phyloP scores from a whole-genome alignment of 23 red algal species.

The Cyanidiococcus yangmingshanensis region DNA sequence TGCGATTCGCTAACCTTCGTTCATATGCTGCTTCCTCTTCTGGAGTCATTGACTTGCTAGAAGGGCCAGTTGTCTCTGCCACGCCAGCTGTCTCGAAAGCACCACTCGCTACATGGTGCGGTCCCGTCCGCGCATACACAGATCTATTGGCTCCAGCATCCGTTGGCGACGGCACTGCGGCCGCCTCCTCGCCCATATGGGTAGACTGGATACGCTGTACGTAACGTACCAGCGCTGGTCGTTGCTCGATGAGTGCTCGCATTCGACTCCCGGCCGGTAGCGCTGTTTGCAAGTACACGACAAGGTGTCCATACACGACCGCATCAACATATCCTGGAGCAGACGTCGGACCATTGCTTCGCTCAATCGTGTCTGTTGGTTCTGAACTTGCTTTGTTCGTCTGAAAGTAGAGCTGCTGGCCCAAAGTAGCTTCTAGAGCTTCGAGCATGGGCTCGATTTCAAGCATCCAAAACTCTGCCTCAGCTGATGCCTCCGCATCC shows the following conservation, averaged over 20 bases:
- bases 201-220: neutral
- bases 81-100: neutral
- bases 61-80: neutral
- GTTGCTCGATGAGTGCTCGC: neutral
- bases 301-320: neutral
- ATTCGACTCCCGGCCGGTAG: neutral
- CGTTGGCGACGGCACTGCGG: neutral
- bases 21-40: neutral
- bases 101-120: neutral
- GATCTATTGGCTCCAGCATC: neutral
- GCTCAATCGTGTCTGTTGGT: neutral
- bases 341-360: neutral
- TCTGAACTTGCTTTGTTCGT: neutral
- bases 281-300: neutral
- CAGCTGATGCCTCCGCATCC: neutral
- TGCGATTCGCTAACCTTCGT: neutral
- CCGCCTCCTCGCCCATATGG: neutral
- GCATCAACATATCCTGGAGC: constrained; percentile 6
- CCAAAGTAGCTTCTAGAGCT: neutral
- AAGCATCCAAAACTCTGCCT: neutral
- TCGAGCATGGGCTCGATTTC: constrained; percentile 2
- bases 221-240: neutral
- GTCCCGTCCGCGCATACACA: neutral
- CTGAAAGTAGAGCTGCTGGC: neutral
- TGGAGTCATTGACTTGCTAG: neutral